Base-by-base conservation (phyloP, 208 protist genomes). In the Trypanosoma scelopori region DNA sequence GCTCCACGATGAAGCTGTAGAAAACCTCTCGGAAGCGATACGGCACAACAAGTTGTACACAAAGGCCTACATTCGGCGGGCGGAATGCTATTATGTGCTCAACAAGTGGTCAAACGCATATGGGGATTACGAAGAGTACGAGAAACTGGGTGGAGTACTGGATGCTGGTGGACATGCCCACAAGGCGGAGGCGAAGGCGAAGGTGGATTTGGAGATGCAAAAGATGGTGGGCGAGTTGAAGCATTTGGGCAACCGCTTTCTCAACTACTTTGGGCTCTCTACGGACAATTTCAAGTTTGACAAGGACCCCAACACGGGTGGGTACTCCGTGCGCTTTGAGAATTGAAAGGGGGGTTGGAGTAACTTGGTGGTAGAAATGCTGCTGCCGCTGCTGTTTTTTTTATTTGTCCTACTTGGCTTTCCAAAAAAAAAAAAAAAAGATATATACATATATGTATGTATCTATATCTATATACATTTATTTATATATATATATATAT, bases 271-370 rank as follows among this genome's bases (percentile, higher is more conserved):
- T 78, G 98, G 98, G 12, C 60, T 99, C 13, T 97, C 85, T 2
- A 96, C 95, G 13, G 96, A 99, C 58, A 98, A 98, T 78, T 99
- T 99, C 71, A 93, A 99, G 79, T 93, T 99, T 51, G 85, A 97
- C 55, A 96, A 99, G 73, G 95, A 98, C 75, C 90, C 91, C 13
- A 84, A 82, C 47, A 89, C 82, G 6, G 97, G 96, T 13, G 82
- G 82, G 28, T 98, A 98, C 70, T 96, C 89, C 23, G 87, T 98
- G 84, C 94, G 96, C 13, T 98, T 98, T 63, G 90, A 97, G 69
- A 81, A 80, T 3, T 77, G 45, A 60, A 32, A 51, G 37, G 22
- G 13, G 37, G 22, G 13, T 0, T 39, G 74, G 37, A 47, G 6
- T 39, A 11, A 37, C 32, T 37, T 37, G 3, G 32, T 37, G 32